Base-by-base conservation (phyloP, 371 early-diverging fungal genomes). In the Lichtheimia hyalospora region DNA sequence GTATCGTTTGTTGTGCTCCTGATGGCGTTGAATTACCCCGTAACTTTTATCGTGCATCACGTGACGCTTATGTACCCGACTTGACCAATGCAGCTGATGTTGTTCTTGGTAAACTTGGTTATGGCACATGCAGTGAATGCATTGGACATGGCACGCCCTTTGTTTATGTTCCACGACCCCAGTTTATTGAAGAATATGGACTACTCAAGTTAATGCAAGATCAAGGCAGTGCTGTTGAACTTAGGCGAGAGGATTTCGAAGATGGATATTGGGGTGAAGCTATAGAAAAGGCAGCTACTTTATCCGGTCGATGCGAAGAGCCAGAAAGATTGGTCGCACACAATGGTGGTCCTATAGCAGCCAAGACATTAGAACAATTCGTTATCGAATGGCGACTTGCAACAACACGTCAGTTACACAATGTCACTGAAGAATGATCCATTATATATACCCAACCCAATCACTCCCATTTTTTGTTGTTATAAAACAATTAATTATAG, bases 121-220 rank as follows among this genome's bases (percentile, higher is more conserved):
- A 91, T 68, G 91, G 91, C 27, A 90, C 90, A 2, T 92, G 93
- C 65, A 86, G 89, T 5, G 93, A 92, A 68, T 87, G 88, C 52
- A 87, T 91, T 23, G 90, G 88, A 3, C 89, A 89, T 62, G 66
- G 71, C 1, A 86, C 81, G 7, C 89, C 93, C 1, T 79, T 92
- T 54, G 84, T 92, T 2, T 92, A 89, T 60, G 89, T 92, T 3
- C 80, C 89, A 10, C 70, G 93, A 67, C 89, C 90, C 4, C 88
- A 86, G 50, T 92, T 92, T 64, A 86, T 87, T 23, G 93, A 92
- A 60, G 93, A 92, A 65, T 79, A 73, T 23, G 93, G 91, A 0
- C 58, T 92, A 46, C 61, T 85, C 43, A 79, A 81, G 54, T 67
- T 89, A 52, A 88, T 89, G 87, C 65, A 73, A 34, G 80, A 78